These are phyloP conservation scores for Calophaca sinica DNA, from an alignment of 306 rosid species.

Conservation along the genomic window DNA sequence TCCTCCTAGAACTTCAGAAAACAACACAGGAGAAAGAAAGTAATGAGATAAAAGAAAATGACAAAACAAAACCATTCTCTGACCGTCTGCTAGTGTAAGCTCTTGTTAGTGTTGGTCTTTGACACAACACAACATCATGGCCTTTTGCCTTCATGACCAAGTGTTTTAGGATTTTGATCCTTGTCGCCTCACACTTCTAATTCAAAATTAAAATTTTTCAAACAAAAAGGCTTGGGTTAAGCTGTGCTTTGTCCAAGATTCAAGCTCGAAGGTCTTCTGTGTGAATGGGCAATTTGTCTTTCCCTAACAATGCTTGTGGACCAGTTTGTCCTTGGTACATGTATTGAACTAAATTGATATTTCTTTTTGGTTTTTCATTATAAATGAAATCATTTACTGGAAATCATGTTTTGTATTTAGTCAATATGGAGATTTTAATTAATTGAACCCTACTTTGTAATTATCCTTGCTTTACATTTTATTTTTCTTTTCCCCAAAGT, in stretches of 20 bases:
- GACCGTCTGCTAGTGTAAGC: constrained; percentile 27
- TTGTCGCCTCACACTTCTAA: constrained; percentile 10
- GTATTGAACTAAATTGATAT: constrained; percentile 32
- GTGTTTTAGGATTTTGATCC: constrained; percentile 28
- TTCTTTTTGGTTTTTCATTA: constrained; percentile 27
- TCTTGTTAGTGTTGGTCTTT: constrained; percentile 24
- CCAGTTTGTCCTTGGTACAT: constrained; percentile 9
- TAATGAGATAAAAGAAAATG: constrained; percentile 1
- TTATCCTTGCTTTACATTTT: constrained; percentile 36
- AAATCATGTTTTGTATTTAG: constrained; percentile 24
- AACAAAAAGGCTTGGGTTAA: not conserved
- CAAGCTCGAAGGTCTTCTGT: constrained; percentile 1
- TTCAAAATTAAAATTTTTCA: not conserved
- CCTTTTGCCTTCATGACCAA: constrained; percentile 28
- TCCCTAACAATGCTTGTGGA: constrained; percentile 11
- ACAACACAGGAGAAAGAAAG: not conserved
- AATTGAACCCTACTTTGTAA: constrained; percentile 36
- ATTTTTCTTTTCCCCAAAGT: constrained; percentile 57
- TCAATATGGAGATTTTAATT: constrained; percentile 27
- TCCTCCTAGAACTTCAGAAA: constrained; percentile 10
- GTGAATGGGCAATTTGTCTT: constrained; percentile 13
- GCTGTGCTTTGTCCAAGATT: not conserved
- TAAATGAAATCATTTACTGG: constrained; percentile 13
- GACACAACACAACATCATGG: constrained; percentile 1
- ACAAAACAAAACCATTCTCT: not conserved